Evolutionary conservation across 2,329 filamentous ascomycete genomes (phyloP).

Genomic region (Fusarium cyanostomum): DNA sequence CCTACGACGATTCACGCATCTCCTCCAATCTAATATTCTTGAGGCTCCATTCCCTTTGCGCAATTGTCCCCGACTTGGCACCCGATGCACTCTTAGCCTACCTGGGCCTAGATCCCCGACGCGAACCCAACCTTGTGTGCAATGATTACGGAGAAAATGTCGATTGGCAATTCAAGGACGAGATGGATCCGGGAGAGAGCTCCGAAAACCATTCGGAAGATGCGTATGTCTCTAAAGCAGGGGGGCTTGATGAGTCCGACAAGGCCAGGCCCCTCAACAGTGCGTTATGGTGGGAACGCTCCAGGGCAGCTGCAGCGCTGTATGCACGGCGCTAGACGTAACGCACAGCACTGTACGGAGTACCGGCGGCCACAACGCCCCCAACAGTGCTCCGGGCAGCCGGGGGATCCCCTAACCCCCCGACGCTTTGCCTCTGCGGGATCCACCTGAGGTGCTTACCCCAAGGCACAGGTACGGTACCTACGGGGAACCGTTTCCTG

Average conservation of each 20-base stretch:
- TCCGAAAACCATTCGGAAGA: conserved; percentile 9
- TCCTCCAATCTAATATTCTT: conserved; percentile 26
- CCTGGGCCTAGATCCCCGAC: conserved; percentile 31
- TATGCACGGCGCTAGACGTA: conserved; percentile 26
- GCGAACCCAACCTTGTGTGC: conserved; percentile 19
- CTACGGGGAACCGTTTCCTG: conserved; percentile 18
- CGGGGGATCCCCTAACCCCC: conserved; percentile 23
- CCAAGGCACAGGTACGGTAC: conserved; percentile 13
- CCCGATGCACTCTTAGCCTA: conserved; percentile 27
- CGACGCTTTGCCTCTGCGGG: conserved; percentile 8
- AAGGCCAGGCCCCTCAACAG: conserved; percentile 23
- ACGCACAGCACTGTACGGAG: conserved; percentile 27
- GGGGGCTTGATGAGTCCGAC: conserved; percentile 19
- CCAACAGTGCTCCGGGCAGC: conserved; percentile 25
- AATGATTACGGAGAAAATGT: conserved; percentile 19
- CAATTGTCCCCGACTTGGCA: conserved; percentile 37
- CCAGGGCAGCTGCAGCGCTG: conserved; percentile 30
- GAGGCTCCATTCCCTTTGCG: conserved; percentile 37
- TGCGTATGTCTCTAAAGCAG: background rate
- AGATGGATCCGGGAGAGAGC: conserved; percentile 4
- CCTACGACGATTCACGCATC: conserved; percentile 31
- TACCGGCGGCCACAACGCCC: conserved; percentile 35
- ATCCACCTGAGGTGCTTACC: conserved; percentile 28
- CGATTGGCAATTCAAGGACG: conserved; percentile 1
- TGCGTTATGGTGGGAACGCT: conserved; percentile 23